These are phyloP conservation scores for Triticum monococcum DNA, from an alignment of 176 grass and related monocot species.

Conservation along the genomic window DNA sequence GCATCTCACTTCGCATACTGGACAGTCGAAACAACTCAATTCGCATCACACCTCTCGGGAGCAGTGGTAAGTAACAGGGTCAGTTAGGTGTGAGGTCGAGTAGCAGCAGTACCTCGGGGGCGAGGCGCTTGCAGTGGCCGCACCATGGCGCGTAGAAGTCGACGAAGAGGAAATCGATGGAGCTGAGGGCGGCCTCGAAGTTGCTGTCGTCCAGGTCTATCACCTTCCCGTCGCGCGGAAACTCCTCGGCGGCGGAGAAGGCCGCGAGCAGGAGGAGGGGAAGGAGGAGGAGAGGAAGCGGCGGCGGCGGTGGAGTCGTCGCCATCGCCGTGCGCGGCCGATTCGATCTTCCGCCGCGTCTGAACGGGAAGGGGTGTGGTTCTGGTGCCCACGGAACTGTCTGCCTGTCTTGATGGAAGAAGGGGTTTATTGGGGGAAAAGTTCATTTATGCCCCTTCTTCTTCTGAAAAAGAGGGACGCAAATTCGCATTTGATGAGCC, in stretches of 20 bases:
- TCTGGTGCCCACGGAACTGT: conserved; percentile 10
- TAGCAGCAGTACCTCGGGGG: conserved; percentile 60
- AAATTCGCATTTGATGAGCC: neutral
- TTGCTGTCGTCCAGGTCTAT: conserved; percentile 86
- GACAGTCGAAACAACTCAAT: conserved; percentile 14
- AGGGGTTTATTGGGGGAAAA: neutral
- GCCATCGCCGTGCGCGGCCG: conserved; percentile 31
- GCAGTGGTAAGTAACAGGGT: neutral
- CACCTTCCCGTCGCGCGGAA: conserved; percentile 75
- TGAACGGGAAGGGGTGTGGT: conserved; percentile 19
- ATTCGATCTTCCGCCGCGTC: conserved; percentile 47
- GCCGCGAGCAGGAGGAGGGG: conserved; percentile 28
- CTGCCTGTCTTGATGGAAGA: neutral
- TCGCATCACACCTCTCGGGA: conserved; percentile 26
- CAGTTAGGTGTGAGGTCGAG: neutral
- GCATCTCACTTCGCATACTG: neutral
- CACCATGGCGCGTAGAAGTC: conserved; percentile 98
- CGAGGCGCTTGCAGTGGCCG: conserved; percentile 91
- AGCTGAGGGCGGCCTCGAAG: conserved; percentile 73
- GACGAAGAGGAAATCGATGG: conserved; percentile 83
- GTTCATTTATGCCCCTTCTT: neutral
- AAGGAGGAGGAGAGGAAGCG: conserved; percentile 16
- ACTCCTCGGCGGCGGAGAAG: conserved; percentile 39
- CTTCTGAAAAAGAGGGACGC: neutral
- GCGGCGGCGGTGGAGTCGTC: conserved; percentile 1